phyloP scores from a whole-genome alignment of 805 yeast genomes.

The Myxozyma vanderwaltii region DNA sequence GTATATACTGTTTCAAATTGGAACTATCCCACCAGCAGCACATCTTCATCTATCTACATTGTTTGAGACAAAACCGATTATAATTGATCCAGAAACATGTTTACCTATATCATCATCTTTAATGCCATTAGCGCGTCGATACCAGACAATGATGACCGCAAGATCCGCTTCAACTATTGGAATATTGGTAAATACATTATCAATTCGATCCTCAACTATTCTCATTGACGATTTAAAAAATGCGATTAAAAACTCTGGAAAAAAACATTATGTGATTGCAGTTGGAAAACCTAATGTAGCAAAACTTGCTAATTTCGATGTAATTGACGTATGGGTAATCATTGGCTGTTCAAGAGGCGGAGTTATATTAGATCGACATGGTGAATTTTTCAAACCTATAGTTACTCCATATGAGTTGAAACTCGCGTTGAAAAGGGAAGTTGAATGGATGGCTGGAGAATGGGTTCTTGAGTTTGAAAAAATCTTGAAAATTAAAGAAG shows the following conservation, averaged over 20 bases:
- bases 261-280: conserved; percentile 90
- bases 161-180: conserved; percentile 92
- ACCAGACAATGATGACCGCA: conserved; percentile 82
- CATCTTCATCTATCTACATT: conserved; percentile 72
- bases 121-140: conserved; percentile 72
- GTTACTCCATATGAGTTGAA: conserved; percentile 90
- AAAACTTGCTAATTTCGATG: conserved; percentile 91
- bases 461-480: conserved; percentile 85
- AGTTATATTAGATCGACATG: conserved; percentile 73
- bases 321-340: conserved; percentile 92
- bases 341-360: conserved; percentile 96
- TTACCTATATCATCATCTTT: background rate
- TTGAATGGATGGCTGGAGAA: conserved; percentile 81
- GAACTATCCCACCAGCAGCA: conserved; percentile 76
- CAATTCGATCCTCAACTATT: conserved; percentile 71
- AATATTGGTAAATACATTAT: conserved; percentile 83
- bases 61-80: conserved; percentile 45
- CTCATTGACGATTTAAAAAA: conserved; percentile 62
- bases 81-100: conserved; percentile 23
- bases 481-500: conserved; percentile 45
- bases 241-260: conserved; percentile 72
- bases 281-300: conserved; percentile 99
- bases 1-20: conserved; percentile 68
- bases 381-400: conserved; percentile 85
- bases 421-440: conserved; percentile 72